Base-by-base conservation (phyloP, 805 yeast genomes). In the Zygoascus ofunaensis region DNA sequence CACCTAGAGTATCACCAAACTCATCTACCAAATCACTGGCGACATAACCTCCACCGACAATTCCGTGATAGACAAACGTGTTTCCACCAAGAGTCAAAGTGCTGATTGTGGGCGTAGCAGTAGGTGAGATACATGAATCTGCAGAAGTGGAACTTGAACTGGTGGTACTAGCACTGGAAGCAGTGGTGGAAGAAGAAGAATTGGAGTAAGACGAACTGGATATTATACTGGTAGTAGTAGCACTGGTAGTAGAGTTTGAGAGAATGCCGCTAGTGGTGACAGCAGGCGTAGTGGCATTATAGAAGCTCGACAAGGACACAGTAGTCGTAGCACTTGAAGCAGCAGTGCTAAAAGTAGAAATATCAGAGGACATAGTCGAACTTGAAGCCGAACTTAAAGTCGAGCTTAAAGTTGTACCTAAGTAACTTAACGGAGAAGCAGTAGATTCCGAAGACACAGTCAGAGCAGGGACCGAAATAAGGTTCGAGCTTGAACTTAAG, bases 1-100 rank as follows among this genome's bases (percentile, higher is more conserved):
- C 51, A 7, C 51, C 51, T 18, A 48, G 44, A 15, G 51, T 48
- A 32, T 48, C 51, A 12, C 51, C 51, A 33, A 42, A 40, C 18
- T 26, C 18, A 30, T 48, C 51, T 19, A 36, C 15, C n/a, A 44
- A 34, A 33, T 48, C 43, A 2, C 49, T 45, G 10, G 51, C 44
- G n/a, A 48, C 44, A 3, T 33, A 30, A 5, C 51, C 51, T 5
- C 49, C 47, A n/a, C 49, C 51, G 12, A 48, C 47, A n/a, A 48
- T 43, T 4, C 51, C 51, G 21, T 48, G 43, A 45, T 48, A 34
- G 24, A 37, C 38, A 22, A 45, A 48, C 10, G 22, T 45, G 34
- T 37, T 42, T 14, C 20, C 28, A 20, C 42, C 42, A 22, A 45
- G 26, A 4, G 14, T 24, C 22, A 35, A 45, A 10, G 36, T 18